Percentiles rank a stretch among this genome's conserved stretches.
Conservation (phyloP, 345 rosid species). For the Eucalyptus curtisii region DNA sequence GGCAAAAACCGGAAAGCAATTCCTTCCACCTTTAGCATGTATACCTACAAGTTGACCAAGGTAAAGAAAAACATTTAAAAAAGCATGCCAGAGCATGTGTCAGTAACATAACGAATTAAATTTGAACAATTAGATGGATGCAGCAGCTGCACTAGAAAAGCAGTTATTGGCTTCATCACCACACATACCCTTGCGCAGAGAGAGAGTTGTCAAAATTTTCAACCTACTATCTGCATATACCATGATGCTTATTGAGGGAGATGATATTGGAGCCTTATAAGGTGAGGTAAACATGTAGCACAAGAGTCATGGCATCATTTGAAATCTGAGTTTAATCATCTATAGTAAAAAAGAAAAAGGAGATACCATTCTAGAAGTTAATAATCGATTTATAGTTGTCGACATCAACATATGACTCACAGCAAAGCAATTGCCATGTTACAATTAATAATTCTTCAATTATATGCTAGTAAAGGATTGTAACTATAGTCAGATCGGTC, state of each 20-base stretch:
- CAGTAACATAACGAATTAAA: not conserved
- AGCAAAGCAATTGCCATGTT: not conserved
- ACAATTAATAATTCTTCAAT: not conserved
- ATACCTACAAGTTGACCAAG: slow-evolving; percentile 33
- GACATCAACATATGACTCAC: not conserved
- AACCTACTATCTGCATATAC: not conserved
- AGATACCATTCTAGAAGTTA: not conserved
- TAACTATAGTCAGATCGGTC: not conserved
- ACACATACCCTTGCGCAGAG: not conserved
- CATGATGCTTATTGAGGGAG: not conserved
- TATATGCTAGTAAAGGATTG: not conserved
- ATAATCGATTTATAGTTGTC: not conserved
- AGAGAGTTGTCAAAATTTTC: not conserved
- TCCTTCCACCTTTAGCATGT: slow-evolving; percentile 85
- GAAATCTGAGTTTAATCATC: not conserved
- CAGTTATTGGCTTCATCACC: not conserved
- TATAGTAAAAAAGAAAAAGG: not conserved
- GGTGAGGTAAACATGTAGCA: not conserved
- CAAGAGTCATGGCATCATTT: not conserved
- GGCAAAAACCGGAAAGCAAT: slow-evolving; percentile 92
- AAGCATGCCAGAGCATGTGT: not conserved
- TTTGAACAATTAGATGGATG: not conserved
- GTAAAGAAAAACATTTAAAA: not conserved
- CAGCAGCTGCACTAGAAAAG: not conserved
- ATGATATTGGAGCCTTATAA: not conserved